Evolutionary conservation across 176 grass and related monocot genomes (phyloP).

Genomic region (Juncus effusus): DNA sequence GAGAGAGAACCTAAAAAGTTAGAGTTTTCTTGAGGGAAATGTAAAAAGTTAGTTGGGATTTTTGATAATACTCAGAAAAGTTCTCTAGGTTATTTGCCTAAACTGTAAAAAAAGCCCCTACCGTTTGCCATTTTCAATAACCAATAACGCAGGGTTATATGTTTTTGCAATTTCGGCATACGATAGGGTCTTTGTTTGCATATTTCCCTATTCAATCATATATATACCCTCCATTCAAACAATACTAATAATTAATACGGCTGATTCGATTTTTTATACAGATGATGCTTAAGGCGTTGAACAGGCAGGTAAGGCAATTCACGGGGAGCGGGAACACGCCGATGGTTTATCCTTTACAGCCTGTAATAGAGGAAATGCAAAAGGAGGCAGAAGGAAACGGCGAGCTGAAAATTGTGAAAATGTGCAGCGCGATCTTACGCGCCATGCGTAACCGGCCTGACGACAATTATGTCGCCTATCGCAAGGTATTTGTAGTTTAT

Average conservation of each 20-base stretch:
- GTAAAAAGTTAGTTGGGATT: too few species aligned
- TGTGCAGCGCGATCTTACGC: slow-evolving; percentile 70
- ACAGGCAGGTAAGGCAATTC: slow-evolving; percentile 84
- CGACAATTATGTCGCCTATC: slow-evolving; percentile 91
- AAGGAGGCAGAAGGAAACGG: slow-evolving; percentile 59
- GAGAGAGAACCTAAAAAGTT: too few species aligned
- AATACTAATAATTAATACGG: not conserved
- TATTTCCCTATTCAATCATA: too few species aligned
- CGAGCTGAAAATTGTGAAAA: slow-evolving; percentile 51
- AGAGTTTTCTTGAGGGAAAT: too few species aligned
- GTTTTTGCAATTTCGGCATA: too few species aligned
- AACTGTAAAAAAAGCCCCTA: too few species aligned
- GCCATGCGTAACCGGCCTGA: slow-evolving; percentile 65
- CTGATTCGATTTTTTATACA: slow-evolving; percentile 27
- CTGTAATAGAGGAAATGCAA: slow-evolving; percentile 83
- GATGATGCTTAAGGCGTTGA: slow-evolving; percentile 82
- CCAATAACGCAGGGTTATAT: too few species aligned
- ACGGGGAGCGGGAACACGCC: slow-evolving; percentile 87
- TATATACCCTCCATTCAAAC: not conserved
- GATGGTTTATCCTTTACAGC: slow-evolving; percentile 81
- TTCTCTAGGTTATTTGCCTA: too few species aligned
- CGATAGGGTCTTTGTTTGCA: too few species aligned
- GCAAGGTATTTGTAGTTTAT: slow-evolving; percentile 56
- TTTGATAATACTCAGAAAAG: too few species aligned
- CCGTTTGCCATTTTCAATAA: too few species aligned